These are phyloP conservation scores for Dysphania ambrosioides DNA, from an alignment of 148 eudicot species.

Conservation along the genomic window DNA sequence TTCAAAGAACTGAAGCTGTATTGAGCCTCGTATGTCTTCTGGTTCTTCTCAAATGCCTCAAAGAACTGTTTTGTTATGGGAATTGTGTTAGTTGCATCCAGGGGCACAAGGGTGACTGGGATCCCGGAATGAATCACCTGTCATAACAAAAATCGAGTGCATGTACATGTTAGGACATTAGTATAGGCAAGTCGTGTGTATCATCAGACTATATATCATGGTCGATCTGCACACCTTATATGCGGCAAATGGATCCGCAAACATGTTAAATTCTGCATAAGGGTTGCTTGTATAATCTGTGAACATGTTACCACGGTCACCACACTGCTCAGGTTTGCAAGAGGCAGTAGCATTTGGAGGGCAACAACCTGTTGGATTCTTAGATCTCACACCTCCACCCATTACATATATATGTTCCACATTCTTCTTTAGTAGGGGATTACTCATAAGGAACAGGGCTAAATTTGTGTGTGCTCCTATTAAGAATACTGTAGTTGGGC, in stretches of 20 bases:
- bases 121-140: constrained; percentile 90
- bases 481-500: constrained; percentile 61
- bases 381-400: constrained; percentile 82
- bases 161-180: neutral
- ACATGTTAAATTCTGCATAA: constrained; percentile 82
- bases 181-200: neutral
- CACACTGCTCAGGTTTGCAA: constrained; percentile 61
- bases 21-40: constrained; percentile 75
- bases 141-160: neutral
- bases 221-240: constrained; percentile 46
- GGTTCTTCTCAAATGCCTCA: constrained; percentile 51
- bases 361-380: constrained; percentile 76
- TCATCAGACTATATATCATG: neutral
- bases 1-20: constrained; percentile 69
- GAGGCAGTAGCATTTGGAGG: constrained; percentile 38
- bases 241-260: constrained; percentile 91
- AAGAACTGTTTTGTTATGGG: constrained; percentile 57
- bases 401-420: constrained; percentile 68
- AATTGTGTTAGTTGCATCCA: constrained; percentile 89
- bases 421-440: constrained; percentile 79
- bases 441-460: constrained; percentile 70
- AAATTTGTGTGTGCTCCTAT: constrained; percentile 75
- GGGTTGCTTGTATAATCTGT: constrained; percentile 71
- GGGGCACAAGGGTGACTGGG: constrained; percentile 72
- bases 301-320: constrained; percentile 65